These are phyloP conservation scores for Debaryomyces sp. DNA, from an alignment of 1,139 yeast species.

Conservation along the genomic window DNA sequence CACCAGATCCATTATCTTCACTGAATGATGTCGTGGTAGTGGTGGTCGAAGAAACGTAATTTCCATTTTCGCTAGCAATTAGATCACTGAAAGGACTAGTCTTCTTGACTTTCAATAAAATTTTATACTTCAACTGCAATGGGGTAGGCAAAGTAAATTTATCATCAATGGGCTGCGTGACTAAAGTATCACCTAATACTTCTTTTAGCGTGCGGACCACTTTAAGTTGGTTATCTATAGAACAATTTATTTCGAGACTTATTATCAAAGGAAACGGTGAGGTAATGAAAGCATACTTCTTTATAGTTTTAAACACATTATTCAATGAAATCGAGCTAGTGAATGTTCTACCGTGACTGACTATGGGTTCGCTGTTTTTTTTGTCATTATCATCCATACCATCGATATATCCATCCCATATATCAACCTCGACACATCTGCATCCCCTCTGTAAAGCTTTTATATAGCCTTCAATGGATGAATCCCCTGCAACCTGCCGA, in stretches of 20 bases:
- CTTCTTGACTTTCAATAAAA: constrained; percentile 77
- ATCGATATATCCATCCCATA: constrained; percentile 77
- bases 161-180: constrained; percentile 43
- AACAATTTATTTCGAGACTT: constrained; percentile 87
- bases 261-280: constrained; percentile 84
- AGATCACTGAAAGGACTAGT: constrained; percentile 33
- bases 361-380: constrained; percentile 66
- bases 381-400: constrained; percentile 21
- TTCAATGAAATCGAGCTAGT: constrained; percentile 71
- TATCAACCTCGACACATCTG: constrained; percentile 87
- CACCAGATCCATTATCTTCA: constrained; percentile 37
- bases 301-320: constrained; percentile 71
- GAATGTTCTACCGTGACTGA: constrained; percentile 85
- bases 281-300: constrained; percentile 82
- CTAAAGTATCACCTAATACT: constrained; percentile 60
- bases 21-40: constrained; percentile 48
- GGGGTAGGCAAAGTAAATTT: constrained; percentile 67
- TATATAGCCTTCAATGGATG: constrained; percentile 91
- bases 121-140: constrained; percentile 61
- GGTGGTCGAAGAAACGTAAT: constrained; percentile 23
- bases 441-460: constrained; percentile 89
- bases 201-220: constrained; percentile 56
- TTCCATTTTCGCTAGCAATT: constrained; percentile 26
- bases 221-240: constrained; percentile 59
- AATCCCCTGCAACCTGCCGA: constrained; percentile 87